A percentile compares a stretch with the other conserved stretches of the same genome.
phyloP scores from a whole-genome alignment of 2,329 filamentous ascomycete species.

The Chrysoporthe austroafricana region DNA sequence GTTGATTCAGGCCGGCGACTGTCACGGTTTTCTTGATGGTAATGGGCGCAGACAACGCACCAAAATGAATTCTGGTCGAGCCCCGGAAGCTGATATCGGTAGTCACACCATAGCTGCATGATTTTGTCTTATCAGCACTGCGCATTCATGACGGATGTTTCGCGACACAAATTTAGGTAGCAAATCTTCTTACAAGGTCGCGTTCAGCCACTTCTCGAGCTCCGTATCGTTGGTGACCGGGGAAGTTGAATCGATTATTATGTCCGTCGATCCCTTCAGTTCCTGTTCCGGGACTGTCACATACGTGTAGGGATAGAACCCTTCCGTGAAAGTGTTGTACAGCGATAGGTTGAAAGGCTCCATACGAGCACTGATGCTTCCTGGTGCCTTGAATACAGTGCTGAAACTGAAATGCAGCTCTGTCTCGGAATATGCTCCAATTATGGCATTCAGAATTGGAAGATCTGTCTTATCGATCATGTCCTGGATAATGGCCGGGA shows the following conservation, averaged over 20 bases:
- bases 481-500: constrained; percentile 12
- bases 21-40: constrained; percentile 17
- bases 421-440: constrained; percentile 17
- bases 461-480: constrained; percentile 16
- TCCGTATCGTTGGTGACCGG: constrained; percentile 16
- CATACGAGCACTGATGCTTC: constrained; percentile 15
- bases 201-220: constrained; percentile 14
- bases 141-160: not conserved
- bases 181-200: not conserved
- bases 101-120: constrained; percentile 10
- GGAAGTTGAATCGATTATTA: not conserved
- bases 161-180: not conserved
- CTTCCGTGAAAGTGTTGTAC: constrained; percentile 13
- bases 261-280: constrained; percentile 13
- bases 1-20: constrained; percentile 14
- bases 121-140: not conserved
- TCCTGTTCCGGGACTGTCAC: constrained; percentile 5
- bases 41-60: constrained; percentile 6
- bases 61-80: constrained; percentile 11
- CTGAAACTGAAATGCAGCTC: constrained; percentile 12
- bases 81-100: constrained; percentile 14
- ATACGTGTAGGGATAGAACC: constrained; percentile 15
- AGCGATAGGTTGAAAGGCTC: constrained; percentile 9
- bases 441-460: constrained; percentile 11
- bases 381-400: constrained; percentile 13